A percentile compares a stretch with the other conserved stretches of the same genome.
These are phyloP conservation scores for Cyclotella baltica DNA, from an alignment of 108 stramenopile species.

Conservation along the genomic window DNA sequence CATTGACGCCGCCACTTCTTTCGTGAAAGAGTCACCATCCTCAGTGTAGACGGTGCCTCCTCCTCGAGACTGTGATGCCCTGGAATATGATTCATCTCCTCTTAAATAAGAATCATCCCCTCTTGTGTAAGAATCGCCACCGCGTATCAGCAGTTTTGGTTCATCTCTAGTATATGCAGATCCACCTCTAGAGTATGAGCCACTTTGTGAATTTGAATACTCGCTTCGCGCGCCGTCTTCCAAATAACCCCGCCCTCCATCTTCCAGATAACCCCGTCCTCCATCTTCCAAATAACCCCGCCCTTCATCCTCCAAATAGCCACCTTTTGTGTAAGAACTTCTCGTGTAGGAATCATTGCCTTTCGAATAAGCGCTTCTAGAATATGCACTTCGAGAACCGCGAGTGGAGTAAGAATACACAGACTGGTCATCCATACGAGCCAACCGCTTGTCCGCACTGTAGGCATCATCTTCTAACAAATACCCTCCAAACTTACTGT, in stretches of 20 bases:
- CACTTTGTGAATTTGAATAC: too few species aligned
- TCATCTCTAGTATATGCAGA: too few species aligned
- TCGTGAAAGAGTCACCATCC: slow-evolving; percentile 15
- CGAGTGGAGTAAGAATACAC: slow-evolving; percentile 8
- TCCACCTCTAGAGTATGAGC: slow-evolving; percentile 5
- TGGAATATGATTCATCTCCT: slow-evolving; percentile 3
- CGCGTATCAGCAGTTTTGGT: too few species aligned
- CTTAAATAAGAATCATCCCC: background rate
- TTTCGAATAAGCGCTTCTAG: background rate
- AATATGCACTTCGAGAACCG: background rate
- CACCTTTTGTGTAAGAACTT: slow-evolving; percentile 3
- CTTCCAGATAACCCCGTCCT: background rate
- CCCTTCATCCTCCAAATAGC: slow-evolving; percentile 1
- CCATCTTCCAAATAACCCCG: background rate
- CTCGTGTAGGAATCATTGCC: background rate
- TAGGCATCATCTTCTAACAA: slow-evolving; percentile 37
- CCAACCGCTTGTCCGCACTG: slow-evolving; percentile 21
- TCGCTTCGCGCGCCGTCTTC: background rate
- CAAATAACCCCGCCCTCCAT: background rate
- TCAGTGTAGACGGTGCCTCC: slow-evolving; percentile 4
- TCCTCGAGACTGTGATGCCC: slow-evolving; percentile 10
- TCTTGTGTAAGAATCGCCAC: background rate
- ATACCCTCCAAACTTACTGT: slow-evolving; percentile 3
- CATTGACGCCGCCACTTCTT: slow-evolving; percentile 1
- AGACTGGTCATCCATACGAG: background rate